Evolutionary conservation across 192 early-diverging fungal genomes (phyloP).

Genomic region (Backusella macrospora): DNA sequence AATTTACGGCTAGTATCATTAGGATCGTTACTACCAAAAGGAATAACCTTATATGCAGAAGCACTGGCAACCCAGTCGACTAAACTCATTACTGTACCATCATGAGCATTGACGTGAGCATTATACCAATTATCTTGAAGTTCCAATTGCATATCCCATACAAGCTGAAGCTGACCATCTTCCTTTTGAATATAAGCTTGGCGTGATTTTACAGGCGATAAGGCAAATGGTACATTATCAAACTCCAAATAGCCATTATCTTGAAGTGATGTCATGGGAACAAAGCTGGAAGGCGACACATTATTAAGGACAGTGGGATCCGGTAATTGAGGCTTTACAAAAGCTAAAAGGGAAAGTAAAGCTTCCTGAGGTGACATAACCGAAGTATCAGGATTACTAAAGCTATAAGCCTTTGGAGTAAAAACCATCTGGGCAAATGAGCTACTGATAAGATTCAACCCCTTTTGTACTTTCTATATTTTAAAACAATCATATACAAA

Average conservation of each 20-base stretch:
- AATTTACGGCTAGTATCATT: slow-evolving; percentile 61
- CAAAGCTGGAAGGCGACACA: slow-evolving; percentile 9
- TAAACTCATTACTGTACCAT: slow-evolving; percentile 68
- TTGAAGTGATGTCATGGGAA: slow-evolving; percentile 42
- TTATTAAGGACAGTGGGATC: slow-evolving; percentile 22
- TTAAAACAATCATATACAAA: neutral
- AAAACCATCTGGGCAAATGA: slow-evolving; percentile 12
- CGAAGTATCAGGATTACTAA: slow-evolving; percentile 13
- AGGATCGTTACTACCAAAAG: slow-evolving; percentile 81
- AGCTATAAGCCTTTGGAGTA: slow-evolving; percentile 7
- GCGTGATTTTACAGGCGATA: slow-evolving; percentile 57
- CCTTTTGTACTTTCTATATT: neutral
- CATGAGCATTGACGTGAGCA: slow-evolving; percentile 63
- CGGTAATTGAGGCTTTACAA: slow-evolving; percentile 58
- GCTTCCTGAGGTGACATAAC: slow-evolving; percentile 66
- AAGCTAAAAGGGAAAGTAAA: slow-evolving; percentile 58
- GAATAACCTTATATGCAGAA: slow-evolving; percentile 75
- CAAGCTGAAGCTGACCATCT: slow-evolving; percentile 59
- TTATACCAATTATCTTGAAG: slow-evolving; percentile 82
- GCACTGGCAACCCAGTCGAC: slow-evolving; percentile 85
- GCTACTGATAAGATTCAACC: neutral
- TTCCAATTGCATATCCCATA: slow-evolving; percentile 84
- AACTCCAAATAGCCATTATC: slow-evolving; percentile 39
- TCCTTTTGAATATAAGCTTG: slow-evolving; percentile 68
- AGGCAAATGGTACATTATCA: slow-evolving; percentile 53